Evolutionary conservation across 2,329 filamentous ascomycete genomes (phyloP).

Genomic region (Aspergillus melleus): DNA sequence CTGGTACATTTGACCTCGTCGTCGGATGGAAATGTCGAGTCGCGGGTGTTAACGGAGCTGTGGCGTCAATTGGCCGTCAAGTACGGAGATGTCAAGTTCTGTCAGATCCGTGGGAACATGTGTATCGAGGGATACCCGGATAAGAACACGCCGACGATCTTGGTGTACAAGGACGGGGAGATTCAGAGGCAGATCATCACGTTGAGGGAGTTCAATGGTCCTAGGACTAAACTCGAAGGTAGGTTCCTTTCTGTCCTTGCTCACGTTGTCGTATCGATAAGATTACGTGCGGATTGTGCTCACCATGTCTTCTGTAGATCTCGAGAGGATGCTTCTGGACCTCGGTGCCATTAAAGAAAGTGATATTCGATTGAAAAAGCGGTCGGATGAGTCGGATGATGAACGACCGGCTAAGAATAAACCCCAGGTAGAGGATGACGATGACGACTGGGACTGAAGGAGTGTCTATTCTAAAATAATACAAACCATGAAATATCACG

Average conservation of each 20-base stretch:
- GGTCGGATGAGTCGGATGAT: constrained; percentile 57
- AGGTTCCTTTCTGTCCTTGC: constrained; percentile 8
- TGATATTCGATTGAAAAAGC: constrained; percentile 70
- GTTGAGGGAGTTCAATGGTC: constrained; percentile 73
- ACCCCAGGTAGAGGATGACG: constrained; percentile 45
- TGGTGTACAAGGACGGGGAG: constrained; percentile 90
- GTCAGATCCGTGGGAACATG: constrained; percentile 86
- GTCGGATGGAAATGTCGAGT: constrained; percentile 78
- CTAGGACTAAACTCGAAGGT: constrained; percentile 64
- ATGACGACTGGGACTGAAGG: constrained; percentile 60
- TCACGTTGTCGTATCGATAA: neutral
- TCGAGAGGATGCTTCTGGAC: constrained; percentile 79
- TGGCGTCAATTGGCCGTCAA: constrained; percentile 82
- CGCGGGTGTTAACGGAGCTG: constrained; percentile 75
- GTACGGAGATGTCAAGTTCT: constrained; percentile 96
- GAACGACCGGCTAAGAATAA: constrained; percentile 56
- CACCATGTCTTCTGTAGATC: constrained; percentile 46
- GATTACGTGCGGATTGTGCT: neutral
- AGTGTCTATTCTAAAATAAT: constrained; percentile 2
- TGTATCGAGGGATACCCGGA: constrained; percentile 98
- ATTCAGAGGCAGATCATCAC: constrained; percentile 93
- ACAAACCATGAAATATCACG: neutral
- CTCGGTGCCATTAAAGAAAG: constrained; percentile 75
- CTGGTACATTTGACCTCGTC: constrained; percentile 81
- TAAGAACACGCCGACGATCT: constrained; percentile 86